Conservation (phyloP, 441 rosid species). For the Theobroma grandiflorum region DNA sequence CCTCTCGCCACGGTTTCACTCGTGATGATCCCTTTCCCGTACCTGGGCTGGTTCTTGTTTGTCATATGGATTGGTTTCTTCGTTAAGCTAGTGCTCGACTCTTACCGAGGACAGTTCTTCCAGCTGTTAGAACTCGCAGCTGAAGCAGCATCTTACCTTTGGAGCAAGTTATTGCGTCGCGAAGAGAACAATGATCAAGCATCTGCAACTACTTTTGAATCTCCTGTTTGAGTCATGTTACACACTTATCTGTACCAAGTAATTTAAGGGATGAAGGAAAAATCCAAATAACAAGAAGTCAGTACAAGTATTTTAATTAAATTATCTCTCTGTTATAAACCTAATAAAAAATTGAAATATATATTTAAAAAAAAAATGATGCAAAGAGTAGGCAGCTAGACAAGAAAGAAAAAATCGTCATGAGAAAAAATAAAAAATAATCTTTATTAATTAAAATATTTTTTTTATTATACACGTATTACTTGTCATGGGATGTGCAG, state of each 20-base stretch:
- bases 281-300: no score
- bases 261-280: no score
- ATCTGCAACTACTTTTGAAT: not conserved
- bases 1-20: not conserved
- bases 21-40: not conserved
- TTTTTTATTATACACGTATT: no score
- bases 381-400: no score
- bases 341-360: no score
- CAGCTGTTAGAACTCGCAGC: not conserved
- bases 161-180: not conserved
- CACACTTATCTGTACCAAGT: not conserved
- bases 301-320: no score
- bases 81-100: not conserved
- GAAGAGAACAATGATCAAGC: not conserved
- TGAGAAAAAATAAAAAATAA: no score
- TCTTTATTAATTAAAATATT: no score
- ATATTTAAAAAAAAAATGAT: no score
- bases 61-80: constrained; percentile 10
- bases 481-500: no score
- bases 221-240: not conserved
- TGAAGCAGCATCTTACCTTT: not conserved
- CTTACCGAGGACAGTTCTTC: not conserved
- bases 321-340: no score
- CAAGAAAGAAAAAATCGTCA: no score
- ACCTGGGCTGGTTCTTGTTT: not conserved